Evolutionary conservation across 2,329 filamentous ascomycete species (phyloP), one percentile per base, ranked within the genome.

Genomic region (Ciborinia camelliae): DNA sequence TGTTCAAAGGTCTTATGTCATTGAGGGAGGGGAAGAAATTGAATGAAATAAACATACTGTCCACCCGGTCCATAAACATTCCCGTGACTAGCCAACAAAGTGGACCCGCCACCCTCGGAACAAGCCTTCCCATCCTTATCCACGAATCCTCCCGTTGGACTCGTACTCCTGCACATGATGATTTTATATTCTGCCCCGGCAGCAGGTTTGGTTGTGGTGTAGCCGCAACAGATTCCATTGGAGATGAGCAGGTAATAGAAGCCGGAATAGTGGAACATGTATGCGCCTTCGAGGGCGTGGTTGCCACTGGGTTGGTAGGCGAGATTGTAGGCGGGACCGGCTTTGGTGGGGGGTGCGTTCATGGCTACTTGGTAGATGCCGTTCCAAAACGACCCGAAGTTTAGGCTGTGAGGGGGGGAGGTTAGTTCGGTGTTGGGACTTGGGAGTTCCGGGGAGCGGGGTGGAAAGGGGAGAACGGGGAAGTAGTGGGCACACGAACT

Each of bases 351-450:
- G 2, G 73, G 70, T 39, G 73, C 72, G 43, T 70, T 72, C 74
- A 90, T 81, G 43, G 78, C 72, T 1, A 85, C 84, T 71, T 86
- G 84, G 76, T 84, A 88, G 65, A 90, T 80, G 71, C 86, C 83
- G 8, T 77, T 75, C 86, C 87, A 91, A 80, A 89, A 91, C 15
- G 85, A 88, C 30, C 88, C 88, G 68, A 90, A 91, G 66, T 80
- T 84, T 73, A 87, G 76, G 65, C 60, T 62, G 14, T 26, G 20
- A 9, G 18, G 10, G 8, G 30, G n/a, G 23, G 4, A 9, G 6
- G 23, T 62, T 35, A 62, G 50, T 52, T 3, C 26, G 26, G 23
- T 53, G 7, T 20, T 28, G 6, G 23, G 26, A 26, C n/a, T n/a
- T n/a, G n/a, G n/a, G n/a, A 20, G 9, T 18, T 6, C 2, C 12